A percentile compares a stretch with the other conserved stretches of the same genome.
These are phyloP conservation scores for Verbascum thapsus DNA, from an alignment of 257 asterid genomes.

Conservation along the genomic window DNA sequence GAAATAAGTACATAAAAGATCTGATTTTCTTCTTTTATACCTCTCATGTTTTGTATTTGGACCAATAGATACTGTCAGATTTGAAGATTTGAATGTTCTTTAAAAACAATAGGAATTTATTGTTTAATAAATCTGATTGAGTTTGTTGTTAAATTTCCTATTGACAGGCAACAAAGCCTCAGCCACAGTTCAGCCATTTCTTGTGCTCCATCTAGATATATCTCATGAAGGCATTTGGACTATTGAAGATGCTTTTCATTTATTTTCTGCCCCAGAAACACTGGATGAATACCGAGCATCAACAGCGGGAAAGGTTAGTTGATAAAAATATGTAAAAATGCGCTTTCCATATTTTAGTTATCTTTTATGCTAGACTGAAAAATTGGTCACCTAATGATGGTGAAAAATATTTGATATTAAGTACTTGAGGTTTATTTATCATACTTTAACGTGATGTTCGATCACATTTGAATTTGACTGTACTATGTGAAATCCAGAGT, in stretches of 20 bases:
- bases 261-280: conserved; percentile 77
- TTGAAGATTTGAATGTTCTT: conserved; percentile 6
- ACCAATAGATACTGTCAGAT: neutral
- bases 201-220: conserved; percentile 88
- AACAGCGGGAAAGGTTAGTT: conserved; percentile 61
- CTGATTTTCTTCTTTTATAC: neutral
- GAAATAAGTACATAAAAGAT: neutral
- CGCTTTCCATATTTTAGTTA: conserved; percentile 11
- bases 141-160: conserved; percentile 21
- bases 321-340: conserved; percentile 3
- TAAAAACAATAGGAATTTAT: neutral
- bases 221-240: conserved; percentile 65
- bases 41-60: neutral
- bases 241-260: conserved; percentile 76
- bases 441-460: neutral
- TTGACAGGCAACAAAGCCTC: conserved; percentile 77
- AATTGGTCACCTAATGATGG: conserved; percentile 3
- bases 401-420: neutral
- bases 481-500: conserved; percentile 1
- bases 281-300: conserved; percentile 82
- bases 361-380: neutral
- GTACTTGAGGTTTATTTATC: neutral
- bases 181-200: conserved; percentile 84
- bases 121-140: conserved; percentile 16
- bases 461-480: conserved; percentile 6